Conservation (phyloP, 2,329 filamentous ascomycete species). For the Penicillium corylophilum region DNA sequence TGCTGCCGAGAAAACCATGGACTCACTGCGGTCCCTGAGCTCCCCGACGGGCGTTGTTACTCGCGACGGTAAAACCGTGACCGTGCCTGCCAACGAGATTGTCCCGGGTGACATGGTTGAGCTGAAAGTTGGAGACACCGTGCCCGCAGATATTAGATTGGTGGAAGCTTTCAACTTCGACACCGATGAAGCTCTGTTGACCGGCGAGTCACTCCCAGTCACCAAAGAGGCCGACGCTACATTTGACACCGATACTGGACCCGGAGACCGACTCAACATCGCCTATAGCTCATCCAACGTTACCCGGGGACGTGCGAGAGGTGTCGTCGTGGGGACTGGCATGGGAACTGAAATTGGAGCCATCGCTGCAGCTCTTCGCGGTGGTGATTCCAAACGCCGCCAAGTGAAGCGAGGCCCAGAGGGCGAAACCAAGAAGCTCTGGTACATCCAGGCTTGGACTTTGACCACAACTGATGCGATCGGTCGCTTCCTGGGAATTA, state of each 20-base stretch:
- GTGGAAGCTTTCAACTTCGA: constrained; percentile 69
- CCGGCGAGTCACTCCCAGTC: constrained; percentile 62
- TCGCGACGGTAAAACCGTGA: constrained; percentile 56
- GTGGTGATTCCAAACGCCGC: constrained; percentile 54
- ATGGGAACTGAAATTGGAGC: constrained; percentile 65
- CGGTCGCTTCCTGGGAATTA: constrained; percentile 65
- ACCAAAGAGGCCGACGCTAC: constrained; percentile 49
- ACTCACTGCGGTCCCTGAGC: constrained; percentile 56
- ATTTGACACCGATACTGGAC: constrained; percentile 54
- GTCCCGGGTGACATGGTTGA: constrained; percentile 62
- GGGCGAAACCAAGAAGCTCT: constrained; percentile 52
- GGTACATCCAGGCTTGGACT: constrained; percentile 53
- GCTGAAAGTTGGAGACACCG: constrained; percentile 59
- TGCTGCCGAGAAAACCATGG: constrained; percentile 62
- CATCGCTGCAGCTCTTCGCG: constrained; percentile 64
- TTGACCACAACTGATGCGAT: constrained; percentile 58
- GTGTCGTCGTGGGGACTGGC: constrained; percentile 61
- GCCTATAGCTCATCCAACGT: constrained; percentile 63
- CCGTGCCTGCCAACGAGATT: constrained; percentile 57
- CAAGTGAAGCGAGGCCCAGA: constrained; percentile 53
- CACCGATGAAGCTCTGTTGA: constrained; percentile 67
- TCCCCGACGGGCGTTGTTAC: constrained; percentile 59
- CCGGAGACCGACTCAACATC: constrained; percentile 61
- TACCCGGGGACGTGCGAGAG: constrained; percentile 59
- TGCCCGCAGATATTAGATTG: constrained; percentile 60